Percentiles rank a stretch among this genome's conserved stretches.
Conservation (phyloP, 2,329 filamentous ascomycete genomes). For the Ascochyta fabae region DNA sequence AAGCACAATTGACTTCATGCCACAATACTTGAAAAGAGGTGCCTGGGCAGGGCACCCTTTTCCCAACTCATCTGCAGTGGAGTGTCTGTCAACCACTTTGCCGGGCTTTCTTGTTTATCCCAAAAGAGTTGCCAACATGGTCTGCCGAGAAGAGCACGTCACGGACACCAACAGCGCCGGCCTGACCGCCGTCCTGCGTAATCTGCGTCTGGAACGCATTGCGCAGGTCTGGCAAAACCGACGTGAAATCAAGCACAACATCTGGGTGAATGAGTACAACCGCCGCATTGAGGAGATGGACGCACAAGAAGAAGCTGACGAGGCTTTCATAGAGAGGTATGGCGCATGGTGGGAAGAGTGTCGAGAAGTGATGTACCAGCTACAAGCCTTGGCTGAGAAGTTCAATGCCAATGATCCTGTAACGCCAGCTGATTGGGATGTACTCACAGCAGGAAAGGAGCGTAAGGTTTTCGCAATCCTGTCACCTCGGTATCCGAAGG, state of each 20-base stretch:
- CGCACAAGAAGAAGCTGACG: not conserved
- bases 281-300: not conserved
- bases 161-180: not conserved
- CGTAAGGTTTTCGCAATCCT: not conserved
- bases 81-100: not conserved
- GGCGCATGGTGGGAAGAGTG: not conserved
- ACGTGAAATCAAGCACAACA: not conserved
- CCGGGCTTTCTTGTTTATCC: not conserved
- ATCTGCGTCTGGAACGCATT: not conserved
- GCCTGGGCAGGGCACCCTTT: not conserved
- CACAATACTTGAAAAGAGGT: not conserved
- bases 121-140: not conserved
- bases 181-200: not conserved
- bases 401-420: not conserved
- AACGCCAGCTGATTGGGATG: not conserved
- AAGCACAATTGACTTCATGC: not conserved
- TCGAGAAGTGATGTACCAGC: not conserved
- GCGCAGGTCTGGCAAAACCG: not conserved
- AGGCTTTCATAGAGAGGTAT: not conserved
- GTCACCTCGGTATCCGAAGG: not conserved
- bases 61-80: not conserved
- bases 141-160: not conserved
- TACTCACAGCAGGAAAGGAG: not conserved
- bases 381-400: not conserved
- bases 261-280: not conserved